Evolutionary conservation across 169 alveolate genomes (phyloP), one percentile per base, ranked within the genome.

Genomic region (Eimeria zaria): DNA sequence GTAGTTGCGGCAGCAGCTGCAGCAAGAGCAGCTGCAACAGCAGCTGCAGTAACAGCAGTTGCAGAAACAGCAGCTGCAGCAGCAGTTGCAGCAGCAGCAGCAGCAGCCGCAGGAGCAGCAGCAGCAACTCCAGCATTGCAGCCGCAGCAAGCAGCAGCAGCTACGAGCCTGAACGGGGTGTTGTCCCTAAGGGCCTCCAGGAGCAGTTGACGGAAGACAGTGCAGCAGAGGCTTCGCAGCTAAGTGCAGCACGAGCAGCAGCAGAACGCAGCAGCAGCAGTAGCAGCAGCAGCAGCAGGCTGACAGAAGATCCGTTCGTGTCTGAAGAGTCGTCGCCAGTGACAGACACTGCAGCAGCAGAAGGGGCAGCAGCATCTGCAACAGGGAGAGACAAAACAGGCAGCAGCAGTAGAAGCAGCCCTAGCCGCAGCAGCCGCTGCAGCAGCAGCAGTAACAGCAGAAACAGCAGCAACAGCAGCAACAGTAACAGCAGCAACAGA

Each of bases 331-430:
- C n/a, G n/a, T n/a, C n/a, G n/a, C n/a, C n/a, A n/a, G n/a, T n/a
- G n/a, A n/a, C n/a, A n/a, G n/a, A n/a, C n/a, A n/a, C n/a, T 24
- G 84, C 58, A 73, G 84, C 51, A 67, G 27, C 44, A 67, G 44
- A n/a, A 14, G 55, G 58, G 27, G 53, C 83, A 33, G 51, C 83
- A 73, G n/a, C 53, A 33, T 7, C n/a, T 41, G 60, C 60, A 41
- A 60, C 85, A 41, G 55, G 30, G 20, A 20, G n/a, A 39, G 9
- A n/a, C 20, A 24, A n/a, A 74, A 48, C 85, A 39, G 46, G 22
- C 78, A 16, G 48, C 80, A 74, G 60, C 85, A 74, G 85, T 60
- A 44, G 39, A 58, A 39, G 36, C 85, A 41, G 85, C 85, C 24
- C 39, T 48, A 20, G 14, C 58, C 39, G 85, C 85, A 74, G 60